Conservation (phyloP, 306 rosid species). For the Sechiopsis laciniata region DNA sequence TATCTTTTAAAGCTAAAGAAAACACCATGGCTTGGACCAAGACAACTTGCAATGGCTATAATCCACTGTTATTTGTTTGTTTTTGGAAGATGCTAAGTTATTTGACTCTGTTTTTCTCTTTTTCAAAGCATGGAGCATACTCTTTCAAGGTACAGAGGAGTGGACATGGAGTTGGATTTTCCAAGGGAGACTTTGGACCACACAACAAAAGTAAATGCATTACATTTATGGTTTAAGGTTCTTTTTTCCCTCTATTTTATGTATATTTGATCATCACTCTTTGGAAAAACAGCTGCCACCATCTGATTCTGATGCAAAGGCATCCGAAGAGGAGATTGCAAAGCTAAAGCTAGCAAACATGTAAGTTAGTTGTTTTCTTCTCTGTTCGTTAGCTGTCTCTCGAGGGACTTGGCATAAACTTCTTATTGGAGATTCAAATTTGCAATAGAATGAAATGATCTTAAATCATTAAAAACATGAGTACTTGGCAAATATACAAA, state of each 20-base stretch:
- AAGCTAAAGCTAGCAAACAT: constrained; percentile 6
- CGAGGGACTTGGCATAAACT: not conserved
- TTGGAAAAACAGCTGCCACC: constrained; percentile 15
- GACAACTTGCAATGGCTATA: not conserved
- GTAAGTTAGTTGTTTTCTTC: not conserved
- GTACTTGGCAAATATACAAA: not conserved
- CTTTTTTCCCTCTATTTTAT: not conserved
- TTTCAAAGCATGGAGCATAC: constrained; percentile 58
- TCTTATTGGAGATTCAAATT: not conserved
- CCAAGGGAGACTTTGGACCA: constrained; percentile 27
- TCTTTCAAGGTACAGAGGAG: constrained; percentile 45
- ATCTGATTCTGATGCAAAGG: constrained; percentile 10
- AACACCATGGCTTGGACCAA: not conserved
- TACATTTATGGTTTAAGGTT: not conserved
- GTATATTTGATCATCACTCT: not conserved
- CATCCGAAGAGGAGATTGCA: constrained; percentile 2
- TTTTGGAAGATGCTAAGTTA: constrained; percentile 15
- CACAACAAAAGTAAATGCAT: constrained; percentile 7
- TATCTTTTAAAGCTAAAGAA: not conserved
- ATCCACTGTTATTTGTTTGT: not conserved
- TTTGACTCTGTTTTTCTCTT: constrained; percentile 21
- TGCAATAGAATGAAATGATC: not conserved
- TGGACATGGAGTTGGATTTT: constrained; percentile 22
- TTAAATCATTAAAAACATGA: not conserved
- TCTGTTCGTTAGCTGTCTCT: constrained; percentile 14